Base-by-base conservation (phyloP, 345 rosid species). In the Noccaea caerulescens region DNA sequence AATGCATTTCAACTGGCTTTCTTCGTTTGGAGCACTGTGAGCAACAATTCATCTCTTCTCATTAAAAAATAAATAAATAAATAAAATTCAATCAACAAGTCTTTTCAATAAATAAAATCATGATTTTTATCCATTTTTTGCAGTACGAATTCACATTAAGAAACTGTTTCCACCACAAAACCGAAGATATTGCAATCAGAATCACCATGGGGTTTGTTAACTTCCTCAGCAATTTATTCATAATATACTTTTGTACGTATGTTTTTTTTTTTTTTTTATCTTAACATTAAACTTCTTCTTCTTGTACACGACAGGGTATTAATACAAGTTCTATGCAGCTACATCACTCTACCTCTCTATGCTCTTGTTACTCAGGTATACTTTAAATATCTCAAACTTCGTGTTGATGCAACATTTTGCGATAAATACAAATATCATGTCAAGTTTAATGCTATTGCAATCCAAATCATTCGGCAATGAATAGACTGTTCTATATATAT, bases 271-370 rank as follows among this genome's bases (percentile, higher is more conserved):
- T 23, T 52, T 27, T 27, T 27, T 27, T 2, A 49, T 1, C 13
- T 42, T 47, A 11, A 51, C 43, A 16, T 36, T 13, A 23, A 41
- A 32, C 10, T 8, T 54, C 8, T 52, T 74, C 13, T 46, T 46
- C 10, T 59, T 67, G 45, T 75, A 6, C 13, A 41, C 1, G 32
- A 8, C 87, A 94, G 98, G 91, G 82, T 89, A 46, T 5, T 86
- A 42, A 83, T 85, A 72, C 98, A 91, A 75, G 71, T 94, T 53
- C 37, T 91, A 20, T 94, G 99, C 86, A 94, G 99, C 68, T 94
- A 94, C 55, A 90, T 94, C 74, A 91, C 97, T 18, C 85, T 94
- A 66, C 98, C 99, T 57, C 89, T 94, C n/a, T 91, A 94, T 69
- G 99, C 99, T 37, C 72, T 94, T 27, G 99, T 94, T 51, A 94